Conservation (phyloP, 192 early-diverging fungal genomes). For the Coemansia sp. region DNA sequence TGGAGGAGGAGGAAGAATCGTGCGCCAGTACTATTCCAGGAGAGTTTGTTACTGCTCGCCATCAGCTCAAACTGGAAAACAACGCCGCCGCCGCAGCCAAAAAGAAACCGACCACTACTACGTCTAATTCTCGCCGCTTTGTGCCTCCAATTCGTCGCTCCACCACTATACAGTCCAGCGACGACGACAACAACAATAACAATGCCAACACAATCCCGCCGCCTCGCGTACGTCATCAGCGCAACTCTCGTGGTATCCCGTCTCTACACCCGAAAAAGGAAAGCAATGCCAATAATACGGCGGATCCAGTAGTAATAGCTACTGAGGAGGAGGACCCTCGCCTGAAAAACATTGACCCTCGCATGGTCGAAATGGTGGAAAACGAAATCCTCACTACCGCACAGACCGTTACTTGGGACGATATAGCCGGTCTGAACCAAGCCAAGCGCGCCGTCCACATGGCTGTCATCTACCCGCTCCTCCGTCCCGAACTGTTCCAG, state of each 20-base stretch:
- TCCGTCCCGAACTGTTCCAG: slow-evolving; percentile 82
- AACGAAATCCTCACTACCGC: slow-evolving; percentile 82
- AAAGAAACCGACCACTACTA: neutral
- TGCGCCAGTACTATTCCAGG: neutral
- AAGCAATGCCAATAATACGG: neutral
- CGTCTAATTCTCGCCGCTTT: slow-evolving; percentile 26
- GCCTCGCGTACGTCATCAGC: slow-evolving; percentile 3
- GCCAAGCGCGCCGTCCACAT: slow-evolving; percentile 83
- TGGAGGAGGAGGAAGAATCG: neutral
- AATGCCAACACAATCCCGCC: neutral
- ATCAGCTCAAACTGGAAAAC: slow-evolving; percentile 43
- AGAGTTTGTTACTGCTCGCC: slow-evolving; percentile 44
- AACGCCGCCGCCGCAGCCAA: too few species aligned
- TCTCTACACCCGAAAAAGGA: slow-evolving; percentile 28
- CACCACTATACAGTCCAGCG: slow-evolving; percentile 1
- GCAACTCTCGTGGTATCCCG: slow-evolving; percentile 13
- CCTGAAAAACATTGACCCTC: slow-evolving; percentile 82
- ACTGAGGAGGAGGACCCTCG: too few species aligned
- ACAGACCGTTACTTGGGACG: slow-evolving; percentile 73
- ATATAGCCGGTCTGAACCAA: slow-evolving; percentile 83
- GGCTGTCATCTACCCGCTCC: slow-evolving; percentile 83
- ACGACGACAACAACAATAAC: slow-evolving; percentile 15
- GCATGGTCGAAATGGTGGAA: slow-evolving; percentile 86
- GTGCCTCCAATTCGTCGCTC: slow-evolving; percentile 23
- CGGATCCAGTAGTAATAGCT: slow-evolving; percentile 37